Conservation (phyloP, 2,329 filamentous ascomycete genomes). For the Monosporascus sp. region DNA sequence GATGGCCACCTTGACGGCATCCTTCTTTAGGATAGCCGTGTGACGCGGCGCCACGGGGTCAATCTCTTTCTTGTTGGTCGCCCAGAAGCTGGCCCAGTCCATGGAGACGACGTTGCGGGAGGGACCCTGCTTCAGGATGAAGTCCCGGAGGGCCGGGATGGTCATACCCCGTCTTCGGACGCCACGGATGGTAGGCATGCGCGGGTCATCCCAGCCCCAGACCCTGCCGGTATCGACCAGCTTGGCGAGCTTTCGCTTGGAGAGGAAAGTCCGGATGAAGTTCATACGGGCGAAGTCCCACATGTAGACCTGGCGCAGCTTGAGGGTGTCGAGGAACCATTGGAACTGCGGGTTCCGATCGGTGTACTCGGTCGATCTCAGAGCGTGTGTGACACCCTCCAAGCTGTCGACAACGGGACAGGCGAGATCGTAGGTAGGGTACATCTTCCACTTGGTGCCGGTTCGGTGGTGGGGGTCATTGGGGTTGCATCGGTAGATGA, state of each 20-base stretch:
- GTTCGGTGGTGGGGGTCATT: constrained; percentile 69
- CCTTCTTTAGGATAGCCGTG: constrained; percentile 66
- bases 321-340: constrained; percentile 74
- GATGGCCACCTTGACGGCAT: constrained; percentile 66
- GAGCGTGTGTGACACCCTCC: constrained; percentile 78
- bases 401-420: constrained; percentile 76
- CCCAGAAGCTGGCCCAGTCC: constrained; percentile 76
- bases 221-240: constrained; percentile 72
- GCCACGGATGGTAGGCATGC: constrained; percentile 80
- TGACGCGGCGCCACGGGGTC: constrained; percentile 71
- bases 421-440: constrained; percentile 83
- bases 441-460: constrained; percentile 75
- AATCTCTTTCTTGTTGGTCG: constrained; percentile 75
- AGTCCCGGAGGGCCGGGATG: constrained; percentile 72
- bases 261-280: constrained; percentile 77
- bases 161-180: constrained; percentile 76
- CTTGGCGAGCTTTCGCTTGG: constrained; percentile 82
- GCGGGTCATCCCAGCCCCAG: constrained; percentile 81
- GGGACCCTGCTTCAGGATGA: constrained; percentile 79
- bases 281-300: constrained; percentile 85
- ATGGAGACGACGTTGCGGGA: constrained; percentile 79
- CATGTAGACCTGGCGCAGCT: constrained; percentile 72
- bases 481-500: constrained; percentile 91
- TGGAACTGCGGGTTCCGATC: constrained; percentile 83
- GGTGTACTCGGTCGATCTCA: constrained; percentile 82